These are phyloP conservation scores for Daldinia decipiens DNA, from an alignment of 495 filamentous ascomycete species.

Conservation along the genomic window DNA sequence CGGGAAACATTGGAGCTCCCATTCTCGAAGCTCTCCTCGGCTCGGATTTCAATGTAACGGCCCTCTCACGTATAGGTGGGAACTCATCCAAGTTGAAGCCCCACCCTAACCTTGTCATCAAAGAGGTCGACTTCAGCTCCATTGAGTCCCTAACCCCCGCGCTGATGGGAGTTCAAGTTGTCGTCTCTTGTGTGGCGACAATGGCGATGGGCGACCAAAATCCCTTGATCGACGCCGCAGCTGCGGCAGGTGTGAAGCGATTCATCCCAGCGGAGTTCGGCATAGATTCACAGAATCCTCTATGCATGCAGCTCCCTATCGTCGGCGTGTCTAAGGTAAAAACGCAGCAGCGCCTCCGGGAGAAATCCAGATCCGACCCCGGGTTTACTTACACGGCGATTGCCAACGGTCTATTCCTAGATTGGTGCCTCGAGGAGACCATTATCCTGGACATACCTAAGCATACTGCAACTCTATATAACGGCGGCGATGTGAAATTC, in stretches of 20 bases:
- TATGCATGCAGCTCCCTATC: neutral
- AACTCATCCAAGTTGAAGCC: neutral
- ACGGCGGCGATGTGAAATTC: constrained; percentile 3
- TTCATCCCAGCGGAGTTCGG: constrained; percentile 1
- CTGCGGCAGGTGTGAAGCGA: neutral
- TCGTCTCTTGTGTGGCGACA: neutral
- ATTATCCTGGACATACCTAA: constrained; percentile 6
- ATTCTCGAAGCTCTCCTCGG: neutral
- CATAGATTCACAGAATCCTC: neutral
- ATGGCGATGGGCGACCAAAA: neutral
- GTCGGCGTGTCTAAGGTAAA: neutral
- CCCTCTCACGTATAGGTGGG: neutral
- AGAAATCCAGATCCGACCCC: neutral
- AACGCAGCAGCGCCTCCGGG: neutral
- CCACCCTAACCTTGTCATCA: neutral
- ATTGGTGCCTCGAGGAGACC: neutral
- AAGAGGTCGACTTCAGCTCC: neutral
- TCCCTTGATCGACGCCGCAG: neutral
- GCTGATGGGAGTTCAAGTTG: neutral
- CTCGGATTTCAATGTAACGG: neutral
- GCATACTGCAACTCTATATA: constrained; percentile 2
- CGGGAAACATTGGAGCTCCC: neutral
- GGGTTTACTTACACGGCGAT: neutral
- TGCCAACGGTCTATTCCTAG: neutral
- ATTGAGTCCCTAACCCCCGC: neutral